Conservation (phyloP, 805 yeast genomes). For the Candida loeiensis region DNA sequence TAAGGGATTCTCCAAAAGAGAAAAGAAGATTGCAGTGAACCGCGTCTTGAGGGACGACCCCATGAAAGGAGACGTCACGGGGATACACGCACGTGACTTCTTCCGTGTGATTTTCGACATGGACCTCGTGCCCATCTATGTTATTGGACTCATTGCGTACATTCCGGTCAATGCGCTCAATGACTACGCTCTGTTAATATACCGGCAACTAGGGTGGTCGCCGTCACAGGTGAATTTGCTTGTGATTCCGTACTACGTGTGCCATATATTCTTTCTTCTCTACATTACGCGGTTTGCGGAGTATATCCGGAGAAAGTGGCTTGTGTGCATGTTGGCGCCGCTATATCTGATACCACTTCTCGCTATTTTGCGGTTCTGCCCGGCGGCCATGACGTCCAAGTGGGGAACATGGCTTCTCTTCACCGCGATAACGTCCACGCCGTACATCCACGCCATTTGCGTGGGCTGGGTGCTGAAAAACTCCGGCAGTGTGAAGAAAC, state of each 20-base stretch:
- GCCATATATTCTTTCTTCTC: slow-evolving; percentile 19
- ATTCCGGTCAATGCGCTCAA: slow-evolving; percentile 17
- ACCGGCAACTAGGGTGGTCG: slow-evolving; percentile 42
- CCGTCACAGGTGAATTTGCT: slow-evolving; percentile 51
- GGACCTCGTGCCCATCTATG: slow-evolving; percentile 27
- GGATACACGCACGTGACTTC: slow-evolving; percentile 18
- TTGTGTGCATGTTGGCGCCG: slow-evolving; percentile 13
- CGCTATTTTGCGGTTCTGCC: slow-evolving; percentile 36
- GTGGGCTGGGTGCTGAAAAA: slow-evolving; percentile 63
- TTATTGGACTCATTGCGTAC: slow-evolving; percentile 20
- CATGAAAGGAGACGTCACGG: slow-evolving; percentile 28
- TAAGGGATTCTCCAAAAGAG: slow-evolving; percentile 25
- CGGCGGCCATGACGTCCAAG: slow-evolving; percentile 33
- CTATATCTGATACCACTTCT: slow-evolving; percentile 19
- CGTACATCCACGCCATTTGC: slow-evolving; percentile 52
- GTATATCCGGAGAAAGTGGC: slow-evolving; percentile 19
- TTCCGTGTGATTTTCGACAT: slow-evolving; percentile 20
- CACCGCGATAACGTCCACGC: slow-evolving; percentile 39
- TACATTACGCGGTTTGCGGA: slow-evolving; percentile 22
- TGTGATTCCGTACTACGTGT: slow-evolving; percentile 46
- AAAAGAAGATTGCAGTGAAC: slow-evolving; percentile 27
- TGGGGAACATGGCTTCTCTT: slow-evolving; percentile 45
- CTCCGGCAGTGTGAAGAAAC: slow-evolving; percentile 54
- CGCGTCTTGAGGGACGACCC: slow-evolving; percentile 29
- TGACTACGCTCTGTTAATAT: slow-evolving; percentile 12